Percentiles rank a stretch among this genome's conserved stretches.
These are phyloP conservation scores for Rhizopogon sp. DNA, from an alignment of 768 basidiomycete species.

Conservation along the genomic window DNA sequence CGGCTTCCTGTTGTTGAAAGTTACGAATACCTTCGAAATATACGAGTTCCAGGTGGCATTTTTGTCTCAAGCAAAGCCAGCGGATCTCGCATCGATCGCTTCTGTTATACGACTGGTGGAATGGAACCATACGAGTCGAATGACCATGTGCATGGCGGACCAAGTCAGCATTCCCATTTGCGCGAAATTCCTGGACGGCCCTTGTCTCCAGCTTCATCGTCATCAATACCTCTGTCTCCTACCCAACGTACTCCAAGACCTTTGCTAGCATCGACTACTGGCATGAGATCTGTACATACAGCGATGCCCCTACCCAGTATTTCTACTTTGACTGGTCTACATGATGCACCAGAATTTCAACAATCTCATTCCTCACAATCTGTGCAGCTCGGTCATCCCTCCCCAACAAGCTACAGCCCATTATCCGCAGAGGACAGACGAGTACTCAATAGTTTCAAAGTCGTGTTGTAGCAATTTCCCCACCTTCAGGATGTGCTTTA, in stretches of 20 bases:
- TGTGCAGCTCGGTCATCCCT: constrained; percentile 19
- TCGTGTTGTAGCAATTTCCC: constrained; percentile 35
- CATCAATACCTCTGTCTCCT: constrained; percentile 11
- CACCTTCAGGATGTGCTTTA: background rate
- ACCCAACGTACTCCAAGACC: constrained; percentile 7
- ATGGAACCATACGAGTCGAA: constrained; percentile 12
- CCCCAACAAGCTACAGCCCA: constrained; percentile 30
- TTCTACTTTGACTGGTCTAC: constrained; percentile 9
- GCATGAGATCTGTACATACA: constrained; percentile 3
- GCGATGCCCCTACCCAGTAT: constrained; percentile 20
- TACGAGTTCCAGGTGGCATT: constrained; percentile 66
- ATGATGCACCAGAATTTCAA: background rate
- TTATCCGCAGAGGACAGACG: constrained; percentile 54
- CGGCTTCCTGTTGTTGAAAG: constrained; percentile 69
- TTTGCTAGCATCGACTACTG: background rate
- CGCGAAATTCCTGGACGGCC: constrained; percentile 11
- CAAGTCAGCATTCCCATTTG: constrained; percentile 7
- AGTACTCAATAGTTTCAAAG: constrained; percentile 51
- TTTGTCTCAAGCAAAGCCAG: constrained; percentile 64
- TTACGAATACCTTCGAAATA: constrained; percentile 65
- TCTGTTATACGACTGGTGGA: constrained; percentile 10
- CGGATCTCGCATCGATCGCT: constrained; percentile 24
- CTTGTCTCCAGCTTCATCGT: constrained; percentile 11
- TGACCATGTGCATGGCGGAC: background rate
- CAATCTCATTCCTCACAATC: constrained; percentile 4